Percentiles rank a stretch among this genome's conserved stretches.
Evolutionary conservation across 1,284 basidiomycete species (phyloP).

Genomic region (Ceratorhiza oryzae-sativae): DNA sequence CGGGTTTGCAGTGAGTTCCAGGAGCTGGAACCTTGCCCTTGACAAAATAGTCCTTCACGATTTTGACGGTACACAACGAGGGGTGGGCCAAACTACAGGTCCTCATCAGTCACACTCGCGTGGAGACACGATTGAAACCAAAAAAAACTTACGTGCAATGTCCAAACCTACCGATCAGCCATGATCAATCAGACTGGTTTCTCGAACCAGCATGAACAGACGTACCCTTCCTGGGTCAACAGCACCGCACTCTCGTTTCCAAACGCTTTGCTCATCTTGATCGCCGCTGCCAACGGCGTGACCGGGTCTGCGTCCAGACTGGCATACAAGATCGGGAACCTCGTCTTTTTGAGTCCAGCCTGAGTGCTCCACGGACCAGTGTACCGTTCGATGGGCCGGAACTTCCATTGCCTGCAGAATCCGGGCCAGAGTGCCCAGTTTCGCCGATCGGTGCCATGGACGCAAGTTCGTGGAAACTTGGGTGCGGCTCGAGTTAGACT

Average conservation of each 20-base stretch:
- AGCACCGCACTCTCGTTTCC: conserved; percentile 43
- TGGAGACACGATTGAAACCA: background rate
- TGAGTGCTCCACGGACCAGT: conserved; percentile 42
- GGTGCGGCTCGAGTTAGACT: background rate
- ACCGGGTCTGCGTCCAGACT: conserved; percentile 45
- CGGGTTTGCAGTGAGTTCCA: conserved; percentile 42
- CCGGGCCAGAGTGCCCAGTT: conserved; percentile 42
- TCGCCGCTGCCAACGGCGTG: conserved; percentile 44
- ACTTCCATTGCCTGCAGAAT: conserved; percentile 41
- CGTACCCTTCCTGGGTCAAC: conserved; percentile 43
- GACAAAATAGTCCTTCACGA: conserved; percentile 44
- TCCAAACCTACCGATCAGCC: background rate
- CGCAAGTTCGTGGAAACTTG: conserved; percentile 44
- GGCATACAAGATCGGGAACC: conserved; percentile 45
- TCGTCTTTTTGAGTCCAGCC: conserved; percentile 43
- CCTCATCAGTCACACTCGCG: conserved; percentile 18
- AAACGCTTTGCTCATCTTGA: conserved; percentile 43
- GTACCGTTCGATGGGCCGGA: conserved; percentile 45
- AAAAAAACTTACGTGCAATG: conserved; percentile 37
- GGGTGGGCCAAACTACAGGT: conserved; percentile 46
- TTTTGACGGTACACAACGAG: conserved; percentile 45
- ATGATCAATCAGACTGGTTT: background rate
- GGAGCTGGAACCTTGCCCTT: conserved; percentile 43
- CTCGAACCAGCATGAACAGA: background rate
- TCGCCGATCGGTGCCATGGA: conserved; percentile 43